Evolutionary conservation across 352 stramenopile species (phyloP), one percentile per base, ranked within the genome.

Genomic region (Globisporangium cystogenes): DNA sequence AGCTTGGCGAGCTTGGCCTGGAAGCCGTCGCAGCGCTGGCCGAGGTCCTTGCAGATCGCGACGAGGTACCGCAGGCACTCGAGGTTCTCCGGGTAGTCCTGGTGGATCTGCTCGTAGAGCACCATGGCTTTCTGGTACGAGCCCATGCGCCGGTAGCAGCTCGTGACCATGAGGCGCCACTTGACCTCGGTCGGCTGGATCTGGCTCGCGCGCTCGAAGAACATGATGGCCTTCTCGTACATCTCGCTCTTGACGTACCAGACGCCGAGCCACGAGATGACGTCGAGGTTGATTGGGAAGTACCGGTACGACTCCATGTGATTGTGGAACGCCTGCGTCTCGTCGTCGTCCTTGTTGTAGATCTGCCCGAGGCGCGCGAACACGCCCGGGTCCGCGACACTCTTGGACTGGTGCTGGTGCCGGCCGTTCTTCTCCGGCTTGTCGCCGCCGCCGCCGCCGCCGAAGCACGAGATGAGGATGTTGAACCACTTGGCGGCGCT

Each of bases 241-340:
- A 98, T 76, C 60, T 98, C 93, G 35, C 87, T 92, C 67, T 98
- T 98, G 55, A 98, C 93, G 60, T 97, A 98, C 93, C 93, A 98
- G 18, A 98, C 89, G 18, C 93, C 95, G 40, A 99, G 86, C 92
- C 91, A 98, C 12, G 83, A 96, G 51, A 99, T 98, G 39, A 98
- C 92, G 62, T 98, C 94, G 24, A 98, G 70, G 65, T 98, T 97
- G 51, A 97, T 85, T 8, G 95, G 96, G 60, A 98, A 98, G 56
- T 97, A 90, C 33, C 93, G 70, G 53, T 98, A 98, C 49, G 82
- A 96, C 67, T 99, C 96, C 10, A 98, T 67, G 55, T 98, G 87
- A 58, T 98, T 98, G 60, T 98, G 95, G 59, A 98, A 97, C 20
- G 93, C 93, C 70, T 98, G 90, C 5, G 86, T 93, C 56, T 98